Evolutionary conservation across 2,329 filamentous ascomycete species (phyloP).

Genomic region (Pseudocercospora vitis): DNA sequence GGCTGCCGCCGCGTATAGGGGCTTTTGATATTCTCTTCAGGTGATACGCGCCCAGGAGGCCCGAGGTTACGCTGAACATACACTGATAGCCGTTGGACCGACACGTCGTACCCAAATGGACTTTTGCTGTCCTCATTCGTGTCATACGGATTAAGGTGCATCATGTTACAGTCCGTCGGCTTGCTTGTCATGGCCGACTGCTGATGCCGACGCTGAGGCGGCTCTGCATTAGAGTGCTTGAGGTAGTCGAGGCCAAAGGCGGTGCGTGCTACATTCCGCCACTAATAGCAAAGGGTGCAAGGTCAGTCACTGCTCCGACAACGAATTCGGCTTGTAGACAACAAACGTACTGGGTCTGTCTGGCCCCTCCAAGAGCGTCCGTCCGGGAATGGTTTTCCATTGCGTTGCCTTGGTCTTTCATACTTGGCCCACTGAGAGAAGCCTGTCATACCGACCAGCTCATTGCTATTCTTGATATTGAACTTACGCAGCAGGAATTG

Average conservation of each 20-base stretch:
- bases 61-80: constrained; percentile 53
- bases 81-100: constrained; percentile 51
- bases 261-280: constrained; percentile 51
- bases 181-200: constrained; percentile 14
- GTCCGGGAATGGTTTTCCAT: constrained; percentile 54
- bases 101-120: constrained; percentile 51
- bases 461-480: constrained; percentile 51
- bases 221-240: constrained; percentile 43
- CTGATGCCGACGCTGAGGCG: constrained; percentile 11
- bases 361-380: constrained; percentile 53
- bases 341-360: constrained; percentile 52
- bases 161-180: constrained; percentile 44
- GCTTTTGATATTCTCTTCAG: constrained; percentile 44
- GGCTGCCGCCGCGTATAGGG: constrained; percentile 40
- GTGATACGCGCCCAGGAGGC: constrained; percentile 37
- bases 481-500: constrained; percentile 53
- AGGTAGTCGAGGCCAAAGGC: constrained; percentile 56
- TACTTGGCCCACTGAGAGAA: constrained; percentile 53
- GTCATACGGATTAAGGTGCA: constrained; percentile 52
- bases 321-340: too few species aligned
- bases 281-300: too few species aligned
- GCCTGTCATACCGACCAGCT: constrained; percentile 48
- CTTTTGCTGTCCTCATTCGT: constrained; percentile 42
- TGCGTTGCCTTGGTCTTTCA: constrained; percentile 48
- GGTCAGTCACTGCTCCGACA: too few species aligned